Evolutionary conservation across 129 eudicot genomes (phyloP).

Genomic region (Oenanthe sinensis): DNA sequence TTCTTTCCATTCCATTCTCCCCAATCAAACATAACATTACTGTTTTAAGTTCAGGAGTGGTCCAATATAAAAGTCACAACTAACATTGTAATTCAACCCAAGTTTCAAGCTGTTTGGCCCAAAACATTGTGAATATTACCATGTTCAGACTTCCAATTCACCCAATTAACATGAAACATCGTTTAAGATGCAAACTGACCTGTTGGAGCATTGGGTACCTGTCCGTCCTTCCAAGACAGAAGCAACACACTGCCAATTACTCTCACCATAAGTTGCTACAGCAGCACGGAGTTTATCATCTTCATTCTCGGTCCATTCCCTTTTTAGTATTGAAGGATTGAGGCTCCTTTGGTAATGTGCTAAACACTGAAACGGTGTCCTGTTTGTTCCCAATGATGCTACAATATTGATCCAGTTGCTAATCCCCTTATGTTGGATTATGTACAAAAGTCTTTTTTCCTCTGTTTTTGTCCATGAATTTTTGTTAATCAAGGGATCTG

Average conservation of each 20-base stretch:
- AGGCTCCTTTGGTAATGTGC: slow-evolving; percentile 91
- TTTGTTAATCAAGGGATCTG: slow-evolving; percentile 59
- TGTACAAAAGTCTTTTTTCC: slow-evolving; percentile 56
- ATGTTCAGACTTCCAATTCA: not conserved
- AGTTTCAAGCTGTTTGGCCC: not conserved
- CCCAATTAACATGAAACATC: not conserved
- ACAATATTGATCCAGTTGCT: slow-evolving; percentile 69
- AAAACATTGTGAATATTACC: not conserved
- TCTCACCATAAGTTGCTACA: slow-evolving; percentile 69
- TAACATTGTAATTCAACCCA: not conserved
- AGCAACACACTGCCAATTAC: slow-evolving; percentile 84
- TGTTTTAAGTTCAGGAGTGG: not conserved
- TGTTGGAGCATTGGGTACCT: slow-evolving; percentile 90
- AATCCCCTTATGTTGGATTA: slow-evolving; percentile 45
- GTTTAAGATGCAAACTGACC: slow-evolving; percentile 44
- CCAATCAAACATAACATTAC: not conserved
- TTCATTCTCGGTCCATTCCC: slow-evolving; percentile 71
- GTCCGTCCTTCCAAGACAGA: slow-evolving; percentile 68
- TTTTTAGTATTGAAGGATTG: slow-evolving; percentile 71
- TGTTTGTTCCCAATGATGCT: slow-evolving; percentile 42
- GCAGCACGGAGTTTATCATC: slow-evolving; percentile 68
- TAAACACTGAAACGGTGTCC: slow-evolving; percentile 86
- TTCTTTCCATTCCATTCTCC: no score
- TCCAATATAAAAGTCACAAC: not conserved
- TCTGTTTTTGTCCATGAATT: slow-evolving; percentile 43